Conservation (phyloP, 1,139 yeast species). For the Magnusiomyces fungicola region DNA sequence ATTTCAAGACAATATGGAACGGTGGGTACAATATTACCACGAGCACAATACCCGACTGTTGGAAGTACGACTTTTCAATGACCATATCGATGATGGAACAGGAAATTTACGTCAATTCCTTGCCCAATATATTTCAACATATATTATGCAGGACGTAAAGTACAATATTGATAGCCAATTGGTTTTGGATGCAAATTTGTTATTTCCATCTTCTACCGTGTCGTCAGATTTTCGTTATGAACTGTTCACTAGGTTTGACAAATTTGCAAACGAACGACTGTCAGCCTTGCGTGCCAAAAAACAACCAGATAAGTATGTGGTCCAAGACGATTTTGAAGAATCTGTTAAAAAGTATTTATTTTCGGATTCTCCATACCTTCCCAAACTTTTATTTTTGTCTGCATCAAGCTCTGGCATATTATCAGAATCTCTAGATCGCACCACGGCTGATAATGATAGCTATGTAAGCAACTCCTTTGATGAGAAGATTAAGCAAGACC, state of each 20-base stretch:
- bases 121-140: constrained; percentile 3
- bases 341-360: not conserved
- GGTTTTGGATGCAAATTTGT: not conserved
- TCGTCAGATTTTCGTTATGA: constrained; percentile 2
- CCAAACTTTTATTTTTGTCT: not conserved
- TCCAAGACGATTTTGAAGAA: constrained; percentile 6
- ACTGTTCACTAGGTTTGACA: constrained; percentile 1
- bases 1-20: constrained; percentile 1
- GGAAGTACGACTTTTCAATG: not conserved
- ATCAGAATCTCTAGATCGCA: not conserved
- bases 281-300: no score
- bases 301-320: constrained; percentile 5
- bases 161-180: not conserved
- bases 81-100: not conserved
- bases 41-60: not conserved
- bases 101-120: constrained; percentile 2
- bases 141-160: not conserved
- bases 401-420: not conserved
- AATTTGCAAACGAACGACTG: no score
- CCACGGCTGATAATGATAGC: not conserved
- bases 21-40: constrained; percentile 4
- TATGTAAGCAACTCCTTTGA: not conserved
- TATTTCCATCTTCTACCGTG: not conserved
- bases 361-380: not conserved
- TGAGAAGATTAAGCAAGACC: not conserved